Conservation (phyloP, 1,139 yeast species). For the Blastobotrys indianensis region DNA sequence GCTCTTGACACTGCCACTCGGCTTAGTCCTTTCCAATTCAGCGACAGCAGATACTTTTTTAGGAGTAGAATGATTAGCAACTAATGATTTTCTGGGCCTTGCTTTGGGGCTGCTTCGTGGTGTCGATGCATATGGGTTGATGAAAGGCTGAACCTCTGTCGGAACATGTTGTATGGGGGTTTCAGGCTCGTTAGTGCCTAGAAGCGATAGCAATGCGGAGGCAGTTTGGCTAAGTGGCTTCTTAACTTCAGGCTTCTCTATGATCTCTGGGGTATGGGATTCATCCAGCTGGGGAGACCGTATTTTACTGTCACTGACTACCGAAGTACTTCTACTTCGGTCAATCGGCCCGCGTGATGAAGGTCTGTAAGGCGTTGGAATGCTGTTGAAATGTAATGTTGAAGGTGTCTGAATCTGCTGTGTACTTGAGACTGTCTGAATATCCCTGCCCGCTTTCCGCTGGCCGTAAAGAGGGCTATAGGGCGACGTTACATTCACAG, state of each 20-base stretch:
- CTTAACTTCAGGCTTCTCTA: slow-evolving; percentile 5
- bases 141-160: slow-evolving; percentile 33
- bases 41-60: slow-evolving; percentile 6
- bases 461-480: too few relatives aligned
- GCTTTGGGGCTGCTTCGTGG: slow-evolving; percentile 12
- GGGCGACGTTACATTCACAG: too few relatives aligned
- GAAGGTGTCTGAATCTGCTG: not conserved
- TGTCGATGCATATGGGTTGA: slow-evolving; percentile 49
- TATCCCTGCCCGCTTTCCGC: too few relatives aligned
- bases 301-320: not conserved
- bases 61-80: not conserved
- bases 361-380: slow-evolving; percentile 21
- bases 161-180: slow-evolving; percentile 14
- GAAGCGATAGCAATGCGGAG: slow-evolving; percentile 53
- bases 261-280: too few relatives aligned
- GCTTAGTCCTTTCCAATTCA: slow-evolving; percentile 17
- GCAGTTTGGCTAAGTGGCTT: slow-evolving; percentile 58
- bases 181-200: slow-evolving; percentile 38
- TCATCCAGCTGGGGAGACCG: too few relatives aligned
- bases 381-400: slow-evolving; percentile 14
- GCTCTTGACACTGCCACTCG: slow-evolving; percentile 12
- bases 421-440: not conserved
- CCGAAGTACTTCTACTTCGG: not conserved
- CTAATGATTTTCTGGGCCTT: not conserved
- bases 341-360: not conserved